A percentile compares a stretch with the other conserved stretches of the same genome.
phyloP scores from a whole-genome alignment of 2,329 filamentous ascomycete species.

The Colletotrichum tabaci region DNA sequence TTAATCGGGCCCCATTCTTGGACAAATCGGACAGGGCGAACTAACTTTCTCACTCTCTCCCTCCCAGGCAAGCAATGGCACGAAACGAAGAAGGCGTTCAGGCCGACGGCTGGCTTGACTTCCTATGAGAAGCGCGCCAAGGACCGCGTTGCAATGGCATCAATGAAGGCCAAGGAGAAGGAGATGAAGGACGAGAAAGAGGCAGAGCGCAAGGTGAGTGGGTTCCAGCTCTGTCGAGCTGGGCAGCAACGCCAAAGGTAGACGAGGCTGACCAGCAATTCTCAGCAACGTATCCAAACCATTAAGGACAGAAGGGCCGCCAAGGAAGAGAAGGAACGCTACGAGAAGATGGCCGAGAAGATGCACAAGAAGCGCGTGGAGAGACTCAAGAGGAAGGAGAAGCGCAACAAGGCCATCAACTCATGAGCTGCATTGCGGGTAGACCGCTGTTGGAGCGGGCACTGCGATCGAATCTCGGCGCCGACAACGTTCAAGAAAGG shows the following conservation, averaged over 20 bases:
- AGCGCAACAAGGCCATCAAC: conserved; percentile 89
- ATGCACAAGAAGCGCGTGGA: conserved; percentile 98
- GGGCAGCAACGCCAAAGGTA: background rate
- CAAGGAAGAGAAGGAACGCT: conserved; percentile 94
- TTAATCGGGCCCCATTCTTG: conserved; percentile 42
- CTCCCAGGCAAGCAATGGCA: conserved; percentile 94
- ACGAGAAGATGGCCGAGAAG: conserved; percentile 94
- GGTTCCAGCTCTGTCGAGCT: background rate
- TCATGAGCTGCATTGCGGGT: conserved; percentile 61
- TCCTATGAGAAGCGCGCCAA: conserved; percentile 84
- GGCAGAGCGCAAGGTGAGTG: conserved; percentile 82
- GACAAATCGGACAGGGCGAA: background rate
- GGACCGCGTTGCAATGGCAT: conserved; percentile 76
- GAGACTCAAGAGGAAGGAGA: conserved; percentile 93
- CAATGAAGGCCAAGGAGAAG: conserved; percentile 93
- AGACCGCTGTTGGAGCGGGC: conserved; percentile 16
- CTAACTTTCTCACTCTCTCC: conserved; percentile 22
- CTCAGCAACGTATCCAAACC: conserved; percentile 79
- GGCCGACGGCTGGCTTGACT: conserved; percentile 82
- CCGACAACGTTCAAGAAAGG: conserved; percentile 15
- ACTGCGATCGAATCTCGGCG: conserved; percentile 18
- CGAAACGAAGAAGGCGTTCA: conserved; percentile 84
- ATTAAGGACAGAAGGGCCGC: conserved; percentile 89
- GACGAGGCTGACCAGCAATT: conserved; percentile 13
- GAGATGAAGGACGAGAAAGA: conserved; percentile 98